phyloP scores from a whole-genome alignment of 2,329 filamentous ascomycete genomes.

The Lojkania enalia region DNA sequence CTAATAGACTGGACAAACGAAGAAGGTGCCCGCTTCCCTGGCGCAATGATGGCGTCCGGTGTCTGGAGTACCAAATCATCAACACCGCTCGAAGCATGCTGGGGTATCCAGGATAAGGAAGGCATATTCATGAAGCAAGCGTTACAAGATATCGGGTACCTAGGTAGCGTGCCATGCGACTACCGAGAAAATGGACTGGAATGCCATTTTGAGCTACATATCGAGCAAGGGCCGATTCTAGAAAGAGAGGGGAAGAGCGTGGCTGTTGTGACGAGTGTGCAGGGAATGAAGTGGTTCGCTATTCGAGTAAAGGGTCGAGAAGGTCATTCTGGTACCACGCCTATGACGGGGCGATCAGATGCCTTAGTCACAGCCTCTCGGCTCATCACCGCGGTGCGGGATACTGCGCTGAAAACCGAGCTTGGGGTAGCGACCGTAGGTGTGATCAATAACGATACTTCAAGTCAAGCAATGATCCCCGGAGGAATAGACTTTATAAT shows the following conservation, averaged over 20 bases:
- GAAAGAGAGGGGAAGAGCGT: conserved; percentile 64
- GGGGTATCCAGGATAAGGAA: conserved; percentile 50
- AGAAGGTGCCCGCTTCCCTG: conserved; percentile 77
- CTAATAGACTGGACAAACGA: conserved; percentile 81
- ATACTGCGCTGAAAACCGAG: conserved; percentile 22
- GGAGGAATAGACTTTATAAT: conserved; percentile 34
- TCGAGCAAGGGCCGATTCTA: conserved; percentile 78
- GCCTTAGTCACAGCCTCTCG: conserved; percentile 33
- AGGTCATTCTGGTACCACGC: conserved; percentile 64
- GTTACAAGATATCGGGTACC: conserved; percentile 36
- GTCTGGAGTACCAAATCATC: conserved; percentile 67
- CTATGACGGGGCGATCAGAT: conserved; percentile 60
- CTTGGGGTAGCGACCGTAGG: conserved; percentile 35
- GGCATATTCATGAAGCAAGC: conserved; percentile 52
- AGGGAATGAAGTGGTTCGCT: conserved; percentile 70
- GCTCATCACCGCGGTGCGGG: conserved; percentile 29
- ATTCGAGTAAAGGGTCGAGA: conserved; percentile 37
- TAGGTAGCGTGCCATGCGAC: conserved; percentile 52
- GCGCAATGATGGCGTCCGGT: conserved; percentile 71
- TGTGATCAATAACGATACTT: conserved; percentile 33
- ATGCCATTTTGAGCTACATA: conserved; percentile 80
- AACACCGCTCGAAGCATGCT: conserved; percentile 30
- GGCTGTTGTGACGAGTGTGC: conserved; percentile 70
- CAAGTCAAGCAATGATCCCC: conserved; percentile 34
- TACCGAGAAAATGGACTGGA: conserved; percentile 64